Evolutionary conservation across 1,284 basidiomycete genomes (phyloP).

Genomic region (Flammula alnicola): DNA sequence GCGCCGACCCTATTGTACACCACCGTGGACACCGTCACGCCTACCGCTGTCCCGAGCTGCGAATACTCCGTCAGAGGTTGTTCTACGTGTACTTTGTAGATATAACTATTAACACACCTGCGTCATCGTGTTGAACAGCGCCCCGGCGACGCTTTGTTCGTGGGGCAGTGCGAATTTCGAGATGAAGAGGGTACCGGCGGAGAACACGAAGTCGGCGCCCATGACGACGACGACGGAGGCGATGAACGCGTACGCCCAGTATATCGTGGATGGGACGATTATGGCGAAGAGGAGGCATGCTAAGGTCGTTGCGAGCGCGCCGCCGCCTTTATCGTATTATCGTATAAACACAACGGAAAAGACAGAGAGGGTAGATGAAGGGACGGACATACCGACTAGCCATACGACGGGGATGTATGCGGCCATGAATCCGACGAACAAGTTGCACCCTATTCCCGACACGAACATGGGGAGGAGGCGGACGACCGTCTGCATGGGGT

Average conservation of each 20-base stretch:
- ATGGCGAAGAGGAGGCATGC: conserved; percentile 78
- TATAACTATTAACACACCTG: conserved; percentile 53
- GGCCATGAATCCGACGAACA: conserved; percentile 67
- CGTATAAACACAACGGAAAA: neutral
- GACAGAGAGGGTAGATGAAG: neutral
- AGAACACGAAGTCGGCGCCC: conserved; percentile 82
- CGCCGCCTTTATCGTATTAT: conserved; percentile 29
- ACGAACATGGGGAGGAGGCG: conserved; percentile 81
- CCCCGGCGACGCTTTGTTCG: conserved; percentile 83
- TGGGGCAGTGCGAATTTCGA: conserved; percentile 71
- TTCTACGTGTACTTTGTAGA: neutral
- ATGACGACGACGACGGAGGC: conserved; percentile 73
- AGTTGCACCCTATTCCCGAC: conserved; percentile 70
- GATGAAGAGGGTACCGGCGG: conserved; percentile 77
- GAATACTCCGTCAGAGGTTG: neutral
- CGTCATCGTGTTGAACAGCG: conserved; percentile 77
- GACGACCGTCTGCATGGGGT: conserved; percentile 73
- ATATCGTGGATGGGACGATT: conserved; percentile 62
- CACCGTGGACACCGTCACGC: conserved; percentile 77
- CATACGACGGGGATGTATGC: conserved; percentile 57
- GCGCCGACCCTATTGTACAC: conserved; percentile 62
- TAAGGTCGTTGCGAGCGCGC: conserved; percentile 63
- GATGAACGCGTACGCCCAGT: conserved; percentile 85
- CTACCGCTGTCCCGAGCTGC: conserved; percentile 75
- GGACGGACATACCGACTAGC: conserved; percentile 55